Evolutionary conservation across 805 yeast species (phyloP).

Genomic region (Ogataea methanolica): DNA sequence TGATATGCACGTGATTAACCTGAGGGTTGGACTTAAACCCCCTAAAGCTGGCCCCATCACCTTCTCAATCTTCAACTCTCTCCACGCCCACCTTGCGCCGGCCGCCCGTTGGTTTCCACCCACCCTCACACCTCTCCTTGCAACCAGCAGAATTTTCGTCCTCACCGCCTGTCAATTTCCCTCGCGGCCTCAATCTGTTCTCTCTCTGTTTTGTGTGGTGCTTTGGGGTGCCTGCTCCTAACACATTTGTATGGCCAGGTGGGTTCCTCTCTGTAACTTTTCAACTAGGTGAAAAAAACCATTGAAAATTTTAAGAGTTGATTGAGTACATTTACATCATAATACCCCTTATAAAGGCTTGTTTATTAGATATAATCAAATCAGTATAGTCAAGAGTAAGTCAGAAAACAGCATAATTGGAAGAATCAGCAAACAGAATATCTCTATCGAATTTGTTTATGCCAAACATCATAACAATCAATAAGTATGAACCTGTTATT

Average conservation of each 20-base stretch:
- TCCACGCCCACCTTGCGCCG: too few relatives aligned
- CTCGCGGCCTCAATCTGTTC: neutral
- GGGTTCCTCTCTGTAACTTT: neutral
- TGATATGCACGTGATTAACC: too few relatives aligned
- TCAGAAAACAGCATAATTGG: neutral
- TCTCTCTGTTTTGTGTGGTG: too few relatives aligned
- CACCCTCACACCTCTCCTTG: neutral
- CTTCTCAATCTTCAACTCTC: too few relatives aligned
- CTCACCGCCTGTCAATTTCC: neutral
- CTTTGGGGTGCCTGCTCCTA: too few relatives aligned
- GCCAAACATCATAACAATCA: neutral
- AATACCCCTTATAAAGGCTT: neutral
- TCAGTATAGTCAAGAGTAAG: slow-evolving; percentile 4
- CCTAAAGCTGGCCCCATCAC: too few relatives aligned
- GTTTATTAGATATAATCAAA: neutral
- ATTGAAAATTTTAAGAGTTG: slow-evolving; percentile 3
- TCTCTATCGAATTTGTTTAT: too few relatives aligned
- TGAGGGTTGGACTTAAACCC: too few relatives aligned
- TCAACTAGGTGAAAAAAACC: neutral
- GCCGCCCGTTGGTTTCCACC: neutral
- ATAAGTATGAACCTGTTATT: too few relatives aligned
- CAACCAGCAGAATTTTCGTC: neutral
- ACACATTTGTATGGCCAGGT: too few relatives aligned
- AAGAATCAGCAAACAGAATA: too few relatives aligned
- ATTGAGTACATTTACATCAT: neutral